Evolutionary conservation across 306 rosid genomes (phyloP), one percentile per base, ranked within the genome.

Genomic region (Fragaria nilgerrensis): DNA sequence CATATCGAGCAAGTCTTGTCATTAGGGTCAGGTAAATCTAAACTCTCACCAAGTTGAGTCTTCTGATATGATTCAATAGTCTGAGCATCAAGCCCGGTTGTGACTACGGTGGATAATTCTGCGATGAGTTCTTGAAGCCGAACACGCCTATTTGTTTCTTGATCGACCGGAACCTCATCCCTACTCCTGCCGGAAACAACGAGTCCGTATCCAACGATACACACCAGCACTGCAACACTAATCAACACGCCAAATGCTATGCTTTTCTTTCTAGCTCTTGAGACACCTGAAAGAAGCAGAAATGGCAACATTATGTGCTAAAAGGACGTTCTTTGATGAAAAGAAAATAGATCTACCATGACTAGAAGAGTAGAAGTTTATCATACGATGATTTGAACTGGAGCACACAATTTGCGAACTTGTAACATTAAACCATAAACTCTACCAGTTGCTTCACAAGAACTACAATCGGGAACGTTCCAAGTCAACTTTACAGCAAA

Each of bases 401-500:
- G 11, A 58, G 32, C 64, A 58, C 64, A 22, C 64, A 58, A 58
- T 58, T 9, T 58, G 15, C 34, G 32, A 58, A n/a, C 25, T 58
- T 23, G 64, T 58, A 12, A 58, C 34, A 58, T 23, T 23, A 47
- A 61, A 76, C 19, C 89, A 77, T 91, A 90, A 27, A 20, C 0
- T 39, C 13, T 19, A 20, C 72, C 52, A 32, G 17, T 9, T 39
- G 4, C 20, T 5, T n/a, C 72, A 41, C 72, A 68, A n/a, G 27
- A 68, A 43, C 19, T 22, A n/a, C 72, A 68, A 68, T 68, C 5
- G 1, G 96, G 92, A 5, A 14, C 20, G 9, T 12, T 19, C 96
- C 96, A 90, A 20, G 72, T 45, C 36, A 68, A 43, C 53, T 68
- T 32, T 9, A 68, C 29, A 68, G 34, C 72, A 17, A 4, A 7